Percentiles rank a stretch among this genome's conserved stretches.
Conservation (phyloP, 2,329 filamentous ascomycete genomes). For the Xylaria sp. region DNA sequence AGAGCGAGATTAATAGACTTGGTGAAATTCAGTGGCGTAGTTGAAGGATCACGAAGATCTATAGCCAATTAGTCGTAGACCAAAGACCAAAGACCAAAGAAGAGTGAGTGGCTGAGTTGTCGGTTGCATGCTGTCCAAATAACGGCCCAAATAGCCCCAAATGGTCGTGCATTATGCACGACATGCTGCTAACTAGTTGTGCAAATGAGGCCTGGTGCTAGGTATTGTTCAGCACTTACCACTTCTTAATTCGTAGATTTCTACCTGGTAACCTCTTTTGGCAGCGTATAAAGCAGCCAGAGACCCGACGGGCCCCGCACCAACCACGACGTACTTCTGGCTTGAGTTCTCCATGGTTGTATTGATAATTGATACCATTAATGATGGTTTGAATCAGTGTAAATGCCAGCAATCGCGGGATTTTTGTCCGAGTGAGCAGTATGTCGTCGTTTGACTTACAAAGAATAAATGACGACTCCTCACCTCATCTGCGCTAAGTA, state of each 20-base stretch:
- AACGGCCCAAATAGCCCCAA: no score
- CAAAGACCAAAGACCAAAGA: neutral
- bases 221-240: conserved; percentile 66
- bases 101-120: neutral
- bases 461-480: neutral
- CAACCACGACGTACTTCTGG: conserved; percentile 84
- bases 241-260: conserved; percentile 91
- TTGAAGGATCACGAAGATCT: conserved; percentile 89
- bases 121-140: no score
- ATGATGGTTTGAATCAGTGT: neutral
- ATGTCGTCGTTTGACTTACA: neutral
- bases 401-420: neutral
- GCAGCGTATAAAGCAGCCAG: conserved; percentile 94
- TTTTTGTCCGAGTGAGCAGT: neutral
- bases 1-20: conserved; percentile 98
- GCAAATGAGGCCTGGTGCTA: neutral
- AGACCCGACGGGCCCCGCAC: conserved; percentile 92
- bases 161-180: conserved; percentile 22
- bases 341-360: conserved; percentile 27
- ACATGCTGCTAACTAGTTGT: neutral
- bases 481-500: conserved; percentile 3
- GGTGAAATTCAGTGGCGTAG: conserved; percentile 90
- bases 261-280: conserved; percentile 85
- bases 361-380: neutral
- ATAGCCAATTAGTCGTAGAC: conserved; percentile 26